Base-by-base conservation (phyloP, 1,284 basidiomycete genomes). In the Volvariella surrecta region DNA sequence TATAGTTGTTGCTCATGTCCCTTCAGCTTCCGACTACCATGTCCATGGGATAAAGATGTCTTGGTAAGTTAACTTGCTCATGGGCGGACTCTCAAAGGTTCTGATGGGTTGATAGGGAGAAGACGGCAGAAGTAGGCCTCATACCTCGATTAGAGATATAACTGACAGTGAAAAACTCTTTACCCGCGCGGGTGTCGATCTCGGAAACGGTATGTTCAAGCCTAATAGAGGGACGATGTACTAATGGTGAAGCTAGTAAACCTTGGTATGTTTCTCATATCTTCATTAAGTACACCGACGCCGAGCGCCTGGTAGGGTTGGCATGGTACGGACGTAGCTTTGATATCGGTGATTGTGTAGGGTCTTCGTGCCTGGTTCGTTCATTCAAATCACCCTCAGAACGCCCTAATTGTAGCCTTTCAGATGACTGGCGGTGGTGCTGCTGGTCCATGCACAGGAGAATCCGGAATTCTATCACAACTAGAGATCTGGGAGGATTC, bases 1-100 rank as follows among this genome's bases (percentile, higher is more conserved):
- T 45, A 28, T 2, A 8, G 6, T n/a, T n/a, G 17, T 13, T 18
- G 17, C 9, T 32, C 7, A 11, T 37, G 3, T 32, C 15, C 41
- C 39, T 39, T 16, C 20, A 54, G 54, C 50, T 2, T 55, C 54
- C 34, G 54, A 55, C 28, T 55, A 52, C 42, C 54, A 56, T 42
- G 54, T 7, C 51, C 34, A 7, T 55, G 54, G 54, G 54, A 55
- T 35, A 51, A 47, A 9, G 48, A 47, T 24, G 45, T 56, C 10
- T 48, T 44, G 1, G 52, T 35, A 19, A 35, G 43, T 21, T 44
- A 51, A 37, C 44, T 46, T 10, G 40, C n/a, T n/a, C 48, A 1
- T 47, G 50, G n/a, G 39, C 51, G n/a, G 3, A 51, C 49, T 32
- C 54, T 52, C 11, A 52, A 54, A n/a, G 53, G 50, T 3, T 54